Percentiles rank a stretch among this genome's conserved stretches.
Evolutionary conservation across 1,284 basidiomycete species (phyloP).

Genomic region (Ustilago sp.): DNA sequence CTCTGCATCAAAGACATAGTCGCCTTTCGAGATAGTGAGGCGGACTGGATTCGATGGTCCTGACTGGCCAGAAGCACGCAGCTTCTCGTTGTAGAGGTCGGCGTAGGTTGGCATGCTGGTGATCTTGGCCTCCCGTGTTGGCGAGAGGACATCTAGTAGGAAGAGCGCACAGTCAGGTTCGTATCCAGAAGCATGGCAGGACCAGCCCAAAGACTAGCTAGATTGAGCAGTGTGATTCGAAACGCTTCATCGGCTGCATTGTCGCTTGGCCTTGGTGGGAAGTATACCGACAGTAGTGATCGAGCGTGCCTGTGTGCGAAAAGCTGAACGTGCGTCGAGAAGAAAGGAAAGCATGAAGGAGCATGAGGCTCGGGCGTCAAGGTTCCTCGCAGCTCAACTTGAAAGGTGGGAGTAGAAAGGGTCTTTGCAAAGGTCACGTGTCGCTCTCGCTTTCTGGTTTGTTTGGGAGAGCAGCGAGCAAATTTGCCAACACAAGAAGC

Average conservation of each 20-base stretch:
- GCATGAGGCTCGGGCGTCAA: slow-evolving; percentile 12
- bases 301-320: background rate
- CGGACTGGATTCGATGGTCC: slow-evolving; percentile 43
- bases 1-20: slow-evolving; percentile 38
- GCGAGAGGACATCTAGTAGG: no score
- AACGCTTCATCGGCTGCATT: background rate
- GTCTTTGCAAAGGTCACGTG: slow-evolving; percentile 19
- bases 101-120: slow-evolving; percentile 48
- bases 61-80: slow-evolving; percentile 25
- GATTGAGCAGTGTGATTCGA: background rate
- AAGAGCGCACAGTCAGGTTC: no score
- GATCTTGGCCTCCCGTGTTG: background rate
- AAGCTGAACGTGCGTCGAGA: background rate
- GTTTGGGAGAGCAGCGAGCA: background rate
- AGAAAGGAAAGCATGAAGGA: slow-evolving; percentile 1
- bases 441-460: background rate
- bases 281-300: background rate
- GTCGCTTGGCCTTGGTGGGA: background rate
- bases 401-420: background rate
- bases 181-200: background rate
- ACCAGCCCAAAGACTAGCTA: background rate
- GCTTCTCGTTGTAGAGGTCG: slow-evolving; percentile 44
- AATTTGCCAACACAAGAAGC: slow-evolving; percentile 6
- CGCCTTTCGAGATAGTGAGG: slow-evolving; percentile 50
- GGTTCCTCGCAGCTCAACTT: background rate